These are phyloP conservation scores for Azolla pinnata DNA, from an alignment of 75 land plant species.

Conservation along the genomic window DNA sequence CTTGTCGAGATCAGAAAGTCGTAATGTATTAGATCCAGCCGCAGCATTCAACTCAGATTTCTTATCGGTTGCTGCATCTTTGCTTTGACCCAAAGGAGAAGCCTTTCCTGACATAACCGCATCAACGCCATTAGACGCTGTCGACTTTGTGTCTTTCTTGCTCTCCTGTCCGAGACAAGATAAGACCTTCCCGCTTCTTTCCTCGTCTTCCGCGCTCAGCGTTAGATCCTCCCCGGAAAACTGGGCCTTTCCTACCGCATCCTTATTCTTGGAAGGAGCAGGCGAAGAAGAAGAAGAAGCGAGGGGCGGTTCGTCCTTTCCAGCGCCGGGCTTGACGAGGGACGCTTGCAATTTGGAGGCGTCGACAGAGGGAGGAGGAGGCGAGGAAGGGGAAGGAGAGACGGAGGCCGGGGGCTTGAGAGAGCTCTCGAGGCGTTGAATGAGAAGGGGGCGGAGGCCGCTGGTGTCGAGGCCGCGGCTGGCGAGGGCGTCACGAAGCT, in stretches of 20 bases:
- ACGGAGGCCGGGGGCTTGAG: background rate
- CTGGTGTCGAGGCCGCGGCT: constrained; percentile 12
- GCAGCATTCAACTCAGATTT: background rate
- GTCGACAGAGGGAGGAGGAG: too few relatives aligned
- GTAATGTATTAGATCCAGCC: background rate
- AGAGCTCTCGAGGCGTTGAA: constrained; percentile 16
- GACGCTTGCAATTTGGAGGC: too few relatives aligned
- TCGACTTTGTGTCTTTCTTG: background rate
- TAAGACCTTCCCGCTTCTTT: too few relatives aligned
- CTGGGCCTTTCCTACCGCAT: too few relatives aligned
- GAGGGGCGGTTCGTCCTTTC: too few relatives aligned
- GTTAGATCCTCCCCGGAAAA: too few relatives aligned
- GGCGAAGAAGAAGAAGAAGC: too few relatives aligned
- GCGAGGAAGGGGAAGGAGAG: background rate
- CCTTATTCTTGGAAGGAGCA: too few relatives aligned
- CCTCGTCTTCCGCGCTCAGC: too few relatives aligned
- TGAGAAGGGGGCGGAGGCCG: constrained; percentile 8
- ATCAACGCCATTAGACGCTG: background rate
- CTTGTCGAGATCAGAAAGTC: constrained; percentile 49
- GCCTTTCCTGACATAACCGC: background rate
- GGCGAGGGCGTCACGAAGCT: constrained; percentile 20
- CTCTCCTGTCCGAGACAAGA: background rate
- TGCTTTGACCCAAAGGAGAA: background rate
- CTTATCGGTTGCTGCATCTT: background rate
- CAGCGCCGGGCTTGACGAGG: too few relatives aligned